Conservation (phyloP, 164 flowering plant genomes). For the Tinospora cordifolia region DNA sequence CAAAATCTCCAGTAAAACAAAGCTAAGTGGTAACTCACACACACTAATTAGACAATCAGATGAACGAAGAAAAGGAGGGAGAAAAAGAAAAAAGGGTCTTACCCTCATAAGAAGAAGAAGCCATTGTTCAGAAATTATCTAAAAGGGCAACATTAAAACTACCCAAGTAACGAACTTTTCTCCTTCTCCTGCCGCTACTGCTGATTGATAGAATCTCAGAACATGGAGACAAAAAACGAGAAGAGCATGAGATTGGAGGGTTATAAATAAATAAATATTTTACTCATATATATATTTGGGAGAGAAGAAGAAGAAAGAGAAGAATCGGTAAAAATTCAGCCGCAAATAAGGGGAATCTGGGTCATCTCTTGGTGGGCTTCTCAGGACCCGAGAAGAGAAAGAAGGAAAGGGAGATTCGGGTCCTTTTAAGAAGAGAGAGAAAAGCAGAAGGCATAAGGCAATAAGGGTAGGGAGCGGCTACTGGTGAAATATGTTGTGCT, state of each 20-base stretch:
- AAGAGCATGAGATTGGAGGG: neutral
- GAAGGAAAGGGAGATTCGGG: conserved; percentile 24
- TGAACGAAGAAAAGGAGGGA: neutral
- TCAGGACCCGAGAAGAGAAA: conserved; percentile 24
- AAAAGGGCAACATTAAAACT: conserved; percentile 32
- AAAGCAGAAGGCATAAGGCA: neutral
- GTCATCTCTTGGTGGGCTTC: conserved; percentile 24
- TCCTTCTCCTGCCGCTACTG: neutral
- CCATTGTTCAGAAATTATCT: conserved; percentile 26
- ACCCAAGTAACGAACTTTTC: neutral
- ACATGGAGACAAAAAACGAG: conserved; percentile 1
- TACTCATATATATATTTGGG: neutral
- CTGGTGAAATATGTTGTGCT: no score
- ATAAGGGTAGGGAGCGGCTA: neutral
- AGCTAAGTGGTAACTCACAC: neutral
- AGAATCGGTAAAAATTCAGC: conserved; percentile 26
- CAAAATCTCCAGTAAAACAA: neutral
- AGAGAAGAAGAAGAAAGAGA: conserved; percentile 19
- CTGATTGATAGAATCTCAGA: conserved; percentile 9
- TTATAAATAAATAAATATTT: neutral
- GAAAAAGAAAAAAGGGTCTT: conserved; percentile 5
- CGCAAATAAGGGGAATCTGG: conserved; percentile 23
- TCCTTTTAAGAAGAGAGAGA: neutral
- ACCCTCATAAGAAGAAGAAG: conserved; percentile 43
- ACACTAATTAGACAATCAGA: neutral